Evolutionary conservation across 1,139 yeast species (phyloP), one percentile per base, ranked within the genome.

Genomic region (Candida sanyaensis): DNA sequence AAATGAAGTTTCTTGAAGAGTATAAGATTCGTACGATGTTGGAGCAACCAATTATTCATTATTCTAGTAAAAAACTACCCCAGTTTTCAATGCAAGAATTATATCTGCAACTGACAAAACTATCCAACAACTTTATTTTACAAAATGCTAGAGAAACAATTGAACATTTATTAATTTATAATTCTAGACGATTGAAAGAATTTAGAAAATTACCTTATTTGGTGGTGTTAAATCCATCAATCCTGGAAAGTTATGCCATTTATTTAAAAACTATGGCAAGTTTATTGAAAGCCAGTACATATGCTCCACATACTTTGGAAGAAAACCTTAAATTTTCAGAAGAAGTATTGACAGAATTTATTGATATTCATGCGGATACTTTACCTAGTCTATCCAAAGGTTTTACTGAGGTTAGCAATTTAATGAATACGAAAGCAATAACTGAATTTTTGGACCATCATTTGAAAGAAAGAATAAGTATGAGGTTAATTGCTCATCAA

Each of bases 181-280:
- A 75, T 52, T 83, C 86, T 4, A 75, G 82, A 45, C 67, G 97
- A 51, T 65, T 91, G 17, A 76, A 78, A 37, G 86, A 86, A 41
- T 81, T 92, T 55, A 76, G 95, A 51, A 74, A 78, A 42, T 70
- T 92, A 45, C 96, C 97, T 0, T 92, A 90, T 62, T 77, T 92
- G 55, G 91, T 86, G 43, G 87, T 90, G 42, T 69, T 92, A 51
- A 92, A 92, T 61, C 97, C 97, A n/a, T 81, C 89, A 57, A 86
- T 92, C 46, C 86, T 95, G n/a, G 83, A 82, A 57, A 86, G 88
- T 21, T 89, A 90, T 69, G 77, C 82, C 56, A 68, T 85, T 42
- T 92, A 92, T 65, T 70, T 88, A 54, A 75, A 81, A 50, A 86
- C 96, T 5, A 78, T 91, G 72, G 77, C 86, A 38, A 75, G 84